Evolutionary conservation across 2,329 filamentous ascomycete genomes (phyloP), one percentile per base, ranked within the genome.

Genomic region (Scedosporium apiospermum): DNA sequence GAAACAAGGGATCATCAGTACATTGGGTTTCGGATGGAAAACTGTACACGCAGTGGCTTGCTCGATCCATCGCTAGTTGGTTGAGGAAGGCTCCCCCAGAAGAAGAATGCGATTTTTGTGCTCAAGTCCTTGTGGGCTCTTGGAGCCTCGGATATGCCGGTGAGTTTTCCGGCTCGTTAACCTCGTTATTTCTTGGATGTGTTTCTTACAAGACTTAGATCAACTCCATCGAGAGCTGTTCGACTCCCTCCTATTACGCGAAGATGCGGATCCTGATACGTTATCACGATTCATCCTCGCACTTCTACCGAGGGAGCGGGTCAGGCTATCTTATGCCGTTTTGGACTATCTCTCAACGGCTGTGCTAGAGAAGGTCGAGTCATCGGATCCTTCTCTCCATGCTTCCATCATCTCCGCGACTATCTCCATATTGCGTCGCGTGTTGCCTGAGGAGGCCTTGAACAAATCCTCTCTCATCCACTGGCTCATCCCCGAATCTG

Each of bases 61-160:
- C 86, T 2, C 74, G 73, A 14, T 90, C 87, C 69, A 78, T 95
- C 59, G 77, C 71, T 34, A 70, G 66, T 27, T 87, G 74, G 77
- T 73, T 69, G 53, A 71, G 66, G 57, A 67, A 62, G 62, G 72
- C 65, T 38, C 65, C 63, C 67, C 73, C 71, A 66, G 67, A 72
- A 10, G 70, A 77, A 7, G 74, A 76, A 7, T 64, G 72, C 12
- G 80, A 75, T 58, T 68, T 80, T 6, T 77, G 75, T 53, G 77
- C 77, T 16, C 77, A 80, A 3, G 59, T 87, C 1, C 74, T 85
- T 14, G 74, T 83, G 3, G 87, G 88, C 65, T 79, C 84, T 1
- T 75, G 93, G 64, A 87, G 82, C 34, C 73, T 96, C 34, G 91
- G 90, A 2, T 91, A 95, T 73, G 77, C 81, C 61, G 88, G 90